phyloP scores from a whole-genome alignment of 768 basidiomycete genomes.

The Saitozyma sp. region DNA sequence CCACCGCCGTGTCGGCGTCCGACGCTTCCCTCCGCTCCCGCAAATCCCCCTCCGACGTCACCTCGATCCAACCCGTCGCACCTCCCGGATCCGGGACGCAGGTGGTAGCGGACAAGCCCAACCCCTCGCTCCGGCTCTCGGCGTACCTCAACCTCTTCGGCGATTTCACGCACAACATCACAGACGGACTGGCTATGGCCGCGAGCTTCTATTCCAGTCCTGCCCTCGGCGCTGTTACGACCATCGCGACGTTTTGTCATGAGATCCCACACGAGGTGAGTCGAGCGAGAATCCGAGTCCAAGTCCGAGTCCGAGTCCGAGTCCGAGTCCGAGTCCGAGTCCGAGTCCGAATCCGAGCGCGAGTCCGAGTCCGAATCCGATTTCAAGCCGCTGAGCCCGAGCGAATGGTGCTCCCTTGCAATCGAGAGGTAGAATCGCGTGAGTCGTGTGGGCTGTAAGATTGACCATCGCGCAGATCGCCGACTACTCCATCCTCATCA shows the following conservation, averaged over 20 bases:
- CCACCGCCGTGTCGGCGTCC: slow-evolving; percentile 13
- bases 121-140: slow-evolving; percentile 65
- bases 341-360: neutral
- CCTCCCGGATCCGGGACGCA: slow-evolving; percentile 1
- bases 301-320: neutral
- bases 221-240: slow-evolving; percentile 87
- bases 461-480: slow-evolving; percentile 61
- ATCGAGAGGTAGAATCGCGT: too few species aligned
- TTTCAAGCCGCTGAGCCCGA: neutral
- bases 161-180: slow-evolving; percentile 90
- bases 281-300: too few species aligned
- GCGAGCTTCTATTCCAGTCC: slow-evolving; percentile 97
- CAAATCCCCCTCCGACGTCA: slow-evolving; percentile 39
- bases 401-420: too few species aligned
- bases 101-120: slow-evolving; percentile 16
- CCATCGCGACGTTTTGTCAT: slow-evolving; percentile 91
- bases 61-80: slow-evolving; percentile 14
- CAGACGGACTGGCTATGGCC: slow-evolving; percentile 93
- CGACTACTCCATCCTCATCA: slow-evolving; percentile 88
- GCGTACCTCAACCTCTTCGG: slow-evolving; percentile 91
- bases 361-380: neutral
- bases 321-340: too few species aligned
- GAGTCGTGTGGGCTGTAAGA: neutral
- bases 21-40: slow-evolving; percentile 47
- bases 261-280: slow-evolving; percentile 82